Evolutionary conservation across 257 asterid species (phyloP).

Genomic region (Petunia axillaris): DNA sequence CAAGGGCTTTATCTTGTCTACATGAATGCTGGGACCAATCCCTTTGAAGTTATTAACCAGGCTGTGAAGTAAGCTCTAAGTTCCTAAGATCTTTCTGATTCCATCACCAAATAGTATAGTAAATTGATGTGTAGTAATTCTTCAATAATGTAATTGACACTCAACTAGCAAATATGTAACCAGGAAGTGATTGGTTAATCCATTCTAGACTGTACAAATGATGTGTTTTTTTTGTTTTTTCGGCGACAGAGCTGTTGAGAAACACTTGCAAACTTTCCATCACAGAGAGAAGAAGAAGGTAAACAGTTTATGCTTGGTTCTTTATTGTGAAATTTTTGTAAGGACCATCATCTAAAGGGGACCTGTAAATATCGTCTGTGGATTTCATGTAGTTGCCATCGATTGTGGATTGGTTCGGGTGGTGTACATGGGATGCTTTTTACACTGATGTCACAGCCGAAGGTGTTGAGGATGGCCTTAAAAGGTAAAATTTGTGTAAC

Average conservation of each 20-base stretch:
- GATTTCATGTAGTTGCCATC: conserved; percentile 65
- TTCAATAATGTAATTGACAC: conserved; percentile 10
- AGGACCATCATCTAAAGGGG: not conserved
- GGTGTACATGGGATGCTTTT: conserved; percentile 99
- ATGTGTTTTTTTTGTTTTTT: not conserved
- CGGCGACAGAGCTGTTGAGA: conserved; percentile 75
- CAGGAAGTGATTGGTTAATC: not conserved
- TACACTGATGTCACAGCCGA: conserved; percentile 98
- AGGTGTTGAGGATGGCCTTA: conserved; percentile 91
- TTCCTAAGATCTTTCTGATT: not conserved
- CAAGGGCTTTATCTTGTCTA: conserved; percentile 89
- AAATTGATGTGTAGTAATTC: not conserved
- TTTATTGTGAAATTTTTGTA: conserved; percentile 12
- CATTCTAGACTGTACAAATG: not conserved
- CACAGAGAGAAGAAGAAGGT: conserved; percentile 91
- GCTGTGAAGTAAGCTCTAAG: conserved; percentile 82
- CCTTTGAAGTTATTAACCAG: conserved; percentile 87
- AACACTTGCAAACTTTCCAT: conserved; percentile 88
- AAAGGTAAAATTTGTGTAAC: conserved; percentile 49
- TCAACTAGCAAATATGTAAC: not conserved
- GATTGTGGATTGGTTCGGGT: conserved; percentile 93
- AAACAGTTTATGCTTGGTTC: conserved; percentile 19
- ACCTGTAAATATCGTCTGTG: conserved; percentile 18
- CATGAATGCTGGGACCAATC: conserved; percentile 91
- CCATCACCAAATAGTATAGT: conserved; percentile 8